A percentile compares a stretch with the other conserved stretches of the same genome.
Conservation (phyloP, 768 basidiomycete species). For the Panaeolus cyanescens region DNA sequence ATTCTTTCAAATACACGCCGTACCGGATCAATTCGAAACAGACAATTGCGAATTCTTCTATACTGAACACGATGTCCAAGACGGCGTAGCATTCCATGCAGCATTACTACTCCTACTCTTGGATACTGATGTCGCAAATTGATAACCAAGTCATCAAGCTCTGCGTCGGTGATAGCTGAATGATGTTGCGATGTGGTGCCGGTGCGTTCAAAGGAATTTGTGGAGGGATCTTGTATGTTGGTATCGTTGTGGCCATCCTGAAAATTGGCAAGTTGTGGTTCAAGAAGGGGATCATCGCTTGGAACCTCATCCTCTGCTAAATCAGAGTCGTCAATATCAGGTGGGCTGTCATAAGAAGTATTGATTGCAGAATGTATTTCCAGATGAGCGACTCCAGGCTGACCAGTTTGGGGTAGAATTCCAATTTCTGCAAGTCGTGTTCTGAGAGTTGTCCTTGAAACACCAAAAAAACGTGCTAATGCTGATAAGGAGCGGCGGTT, state of each 20-base stretch:
- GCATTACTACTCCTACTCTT: background rate
- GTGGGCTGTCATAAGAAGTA: background rate
- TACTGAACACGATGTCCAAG: background rate
- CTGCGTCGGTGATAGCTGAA: background rate
- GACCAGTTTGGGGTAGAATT: background rate
- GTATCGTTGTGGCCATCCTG: background rate
- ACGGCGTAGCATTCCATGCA: background rate
- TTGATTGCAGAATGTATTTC: background rate
- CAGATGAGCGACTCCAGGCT: background rate
- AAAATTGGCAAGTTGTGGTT: background rate
- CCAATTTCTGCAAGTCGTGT: background rate
- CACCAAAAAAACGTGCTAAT: background rate
- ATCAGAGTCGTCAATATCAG: background rate
- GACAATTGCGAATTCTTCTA: background rate
- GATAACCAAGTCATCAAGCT: background rate
- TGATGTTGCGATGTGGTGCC: background rate
- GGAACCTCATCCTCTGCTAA: background rate
- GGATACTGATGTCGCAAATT: constrained; percentile 1
- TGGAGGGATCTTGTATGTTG: no score
- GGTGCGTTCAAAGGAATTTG: no score
- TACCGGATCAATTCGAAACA: background rate
- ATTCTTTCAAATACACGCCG: background rate
- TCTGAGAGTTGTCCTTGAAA: background rate
- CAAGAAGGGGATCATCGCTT: background rate
- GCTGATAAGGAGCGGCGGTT: background rate